Percentiles rank a stretch among this genome's conserved stretches.
These are phyloP conservation scores for Phytopythium boreale DNA, from an alignment of 352 stramenopile genomes.

Conservation along the genomic window DNA sequence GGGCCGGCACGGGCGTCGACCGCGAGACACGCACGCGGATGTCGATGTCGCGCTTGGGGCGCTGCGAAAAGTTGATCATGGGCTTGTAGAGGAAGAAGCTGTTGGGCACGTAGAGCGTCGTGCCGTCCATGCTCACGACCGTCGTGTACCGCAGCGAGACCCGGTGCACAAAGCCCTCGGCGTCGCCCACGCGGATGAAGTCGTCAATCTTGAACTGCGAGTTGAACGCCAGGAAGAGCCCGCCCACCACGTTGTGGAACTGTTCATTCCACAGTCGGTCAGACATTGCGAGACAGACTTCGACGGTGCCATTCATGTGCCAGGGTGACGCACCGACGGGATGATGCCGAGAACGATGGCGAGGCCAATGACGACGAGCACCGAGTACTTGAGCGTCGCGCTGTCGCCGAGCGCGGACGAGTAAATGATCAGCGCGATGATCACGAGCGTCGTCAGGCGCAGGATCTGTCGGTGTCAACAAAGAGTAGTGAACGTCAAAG, in stretches of 20 bases:
- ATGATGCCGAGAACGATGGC: slow-evolving; percentile 85
- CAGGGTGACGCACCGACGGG: slow-evolving; percentile 38
- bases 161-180: slow-evolving; percentile 77
- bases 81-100: slow-evolving; percentile 90
- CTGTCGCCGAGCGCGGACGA: slow-evolving; percentile 72
- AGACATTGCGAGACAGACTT: too few species aligned
- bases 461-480: slow-evolving; percentile 44
- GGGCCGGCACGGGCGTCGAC: slow-evolving; percentile 49
- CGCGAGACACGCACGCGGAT: slow-evolving; percentile 63
- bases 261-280: slow-evolving; percentile 2
- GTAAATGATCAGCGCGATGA: slow-evolving; percentile 86
- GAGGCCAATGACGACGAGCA: slow-evolving; percentile 78
- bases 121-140: slow-evolving; percentile 75
- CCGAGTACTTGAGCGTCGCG: slow-evolving; percentile 77
- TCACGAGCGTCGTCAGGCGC: slow-evolving; percentile 66
- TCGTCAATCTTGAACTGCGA: slow-evolving; percentile 87
- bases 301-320: background rate
- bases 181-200: slow-evolving; percentile 77
- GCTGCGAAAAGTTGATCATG: slow-evolving; percentile 88
- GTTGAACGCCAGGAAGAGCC: slow-evolving; percentile 88
- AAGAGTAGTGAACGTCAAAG: background rate
- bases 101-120: slow-evolving; percentile 81
- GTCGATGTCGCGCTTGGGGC: slow-evolving; percentile 79
- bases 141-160: slow-evolving; percentile 85
- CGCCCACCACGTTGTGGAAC: slow-evolving; percentile 86